A percentile compares a stretch with the other conserved stretches of the same genome.
These are phyloP conservation scores for Guadua angustifolia DNA, from an alignment of 176 grass and related monocot genomes.

Conservation along the genomic window DNA sequence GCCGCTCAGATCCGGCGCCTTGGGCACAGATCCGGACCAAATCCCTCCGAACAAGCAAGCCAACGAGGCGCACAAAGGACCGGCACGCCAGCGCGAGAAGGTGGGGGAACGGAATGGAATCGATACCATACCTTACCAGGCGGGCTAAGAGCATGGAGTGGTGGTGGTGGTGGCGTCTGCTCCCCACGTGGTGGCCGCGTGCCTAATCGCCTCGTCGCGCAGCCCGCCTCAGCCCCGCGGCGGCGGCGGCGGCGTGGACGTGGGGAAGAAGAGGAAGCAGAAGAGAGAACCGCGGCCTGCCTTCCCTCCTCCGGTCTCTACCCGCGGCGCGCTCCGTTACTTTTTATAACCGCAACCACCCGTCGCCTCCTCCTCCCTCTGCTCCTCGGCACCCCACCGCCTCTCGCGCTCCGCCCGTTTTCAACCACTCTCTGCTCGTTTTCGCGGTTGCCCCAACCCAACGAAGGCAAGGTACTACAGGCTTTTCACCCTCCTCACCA, in stretches of 20 bases:
- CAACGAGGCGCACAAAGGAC: not conserved
- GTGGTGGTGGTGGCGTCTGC: constrained; percentile 14
- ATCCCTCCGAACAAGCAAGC: constrained; percentile 35
- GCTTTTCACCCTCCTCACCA: not conserved
- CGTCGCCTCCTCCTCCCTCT: not conserved
- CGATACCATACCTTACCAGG: constrained; percentile 53
- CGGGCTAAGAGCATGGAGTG: constrained; percentile 51
- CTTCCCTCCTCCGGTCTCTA: constrained; percentile 51
- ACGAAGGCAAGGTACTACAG: constrained; percentile 28
- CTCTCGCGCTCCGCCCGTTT: constrained; percentile 53
- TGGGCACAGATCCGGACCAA: constrained; percentile 53
- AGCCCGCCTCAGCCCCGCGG: constrained; percentile 20
- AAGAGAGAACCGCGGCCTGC: constrained; percentile 34
- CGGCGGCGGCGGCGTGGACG: constrained; percentile 12
- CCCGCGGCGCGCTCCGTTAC: constrained; percentile 52
- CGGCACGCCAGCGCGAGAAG: not conserved
- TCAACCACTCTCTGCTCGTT: constrained; percentile 36
- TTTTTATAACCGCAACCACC: constrained; percentile 45
- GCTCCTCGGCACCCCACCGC: constrained; percentile 22
- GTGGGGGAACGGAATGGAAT: constrained; percentile 30
- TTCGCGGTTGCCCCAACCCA: constrained; percentile 30
- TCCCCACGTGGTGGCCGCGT: constrained; percentile 43
- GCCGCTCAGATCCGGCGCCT: constrained; percentile 44
- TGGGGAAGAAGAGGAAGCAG: not conserved
- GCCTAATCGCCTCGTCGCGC: constrained; percentile 5